These are phyloP conservation scores for Nemania bipapillata DNA, from an alignment of 2,329 filamentous ascomycete species.

Conservation along the genomic window DNA sequence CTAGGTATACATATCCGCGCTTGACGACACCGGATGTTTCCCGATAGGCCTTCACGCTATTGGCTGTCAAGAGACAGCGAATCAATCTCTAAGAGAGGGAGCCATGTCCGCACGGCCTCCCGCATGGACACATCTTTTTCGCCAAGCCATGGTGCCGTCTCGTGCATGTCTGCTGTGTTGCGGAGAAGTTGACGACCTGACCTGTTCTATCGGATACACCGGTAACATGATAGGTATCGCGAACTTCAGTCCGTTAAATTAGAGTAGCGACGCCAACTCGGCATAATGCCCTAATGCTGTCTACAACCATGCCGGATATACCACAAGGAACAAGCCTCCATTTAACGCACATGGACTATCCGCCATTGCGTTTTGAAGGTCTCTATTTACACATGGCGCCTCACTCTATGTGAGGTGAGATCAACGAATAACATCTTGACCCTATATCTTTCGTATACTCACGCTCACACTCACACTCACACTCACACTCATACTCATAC, in stretches of 20 bases:
- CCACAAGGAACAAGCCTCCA: background rate
- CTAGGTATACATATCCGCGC: constrained; percentile 19
- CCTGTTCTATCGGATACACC: background rate
- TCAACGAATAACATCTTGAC: background rate
- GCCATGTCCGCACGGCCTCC: constrained; percentile 18
- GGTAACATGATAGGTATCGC: constrained; percentile 9
- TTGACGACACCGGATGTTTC: constrained; percentile 10
- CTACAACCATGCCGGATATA: background rate
- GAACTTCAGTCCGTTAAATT: constrained; percentile 12
- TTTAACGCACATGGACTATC: background rate
- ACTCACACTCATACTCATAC: no score
- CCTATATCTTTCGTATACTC: background rate
- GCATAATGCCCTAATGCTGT: background rate
- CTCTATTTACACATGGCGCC: background rate
- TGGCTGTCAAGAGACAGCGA: constrained; percentile 18
- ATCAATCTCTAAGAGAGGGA: constrained; percentile 11
- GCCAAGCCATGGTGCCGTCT: constrained; percentile 29
- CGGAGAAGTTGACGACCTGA: background rate
- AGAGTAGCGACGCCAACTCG: constrained; percentile 1
- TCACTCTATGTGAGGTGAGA: background rate
- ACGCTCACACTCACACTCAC: no score
- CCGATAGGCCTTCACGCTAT: constrained; percentile 25
- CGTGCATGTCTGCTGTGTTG: constrained; percentile 14
- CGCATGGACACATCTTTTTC: constrained; percentile 19
- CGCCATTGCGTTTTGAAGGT: background rate